Conservation (phyloP, 2,329 filamentous ascomycete genomes). For the Taxawa tesnikishii region DNA sequence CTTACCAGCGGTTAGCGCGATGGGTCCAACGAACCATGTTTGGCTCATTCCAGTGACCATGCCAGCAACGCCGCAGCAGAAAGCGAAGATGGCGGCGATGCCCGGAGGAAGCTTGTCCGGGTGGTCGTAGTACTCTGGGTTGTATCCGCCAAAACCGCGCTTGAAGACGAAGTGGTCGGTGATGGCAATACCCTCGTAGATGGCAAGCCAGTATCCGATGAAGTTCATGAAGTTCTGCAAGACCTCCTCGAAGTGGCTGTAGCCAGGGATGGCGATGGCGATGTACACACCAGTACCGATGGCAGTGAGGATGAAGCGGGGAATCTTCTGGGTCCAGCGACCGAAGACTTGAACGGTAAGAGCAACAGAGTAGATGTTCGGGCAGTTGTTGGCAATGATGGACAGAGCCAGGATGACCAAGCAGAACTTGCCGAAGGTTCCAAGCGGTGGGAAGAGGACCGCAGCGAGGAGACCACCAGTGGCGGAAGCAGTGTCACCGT, state of each 20-base stretch:
- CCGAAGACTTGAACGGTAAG: conserved; percentile 56
- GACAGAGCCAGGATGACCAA: conserved; percentile 30
- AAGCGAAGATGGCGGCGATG: conserved; percentile 50
- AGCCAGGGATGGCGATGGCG: conserved; percentile 58
- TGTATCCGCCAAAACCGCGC: conserved; percentile 48
- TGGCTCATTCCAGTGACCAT: conserved; percentile 61
- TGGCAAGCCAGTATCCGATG: conserved; percentile 59
- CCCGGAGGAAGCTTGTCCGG: conserved; percentile 47
- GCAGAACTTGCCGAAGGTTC: conserved; percentile 62
- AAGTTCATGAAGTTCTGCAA: conserved; percentile 57
- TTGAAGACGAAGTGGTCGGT: conserved; percentile 59
- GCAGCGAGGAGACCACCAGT: conserved; percentile 57
- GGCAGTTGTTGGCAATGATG: conserved; percentile 33
- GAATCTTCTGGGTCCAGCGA: conserved; percentile 45
- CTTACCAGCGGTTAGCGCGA: conserved; percentile 46
- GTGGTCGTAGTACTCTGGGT: conserved; percentile 45
- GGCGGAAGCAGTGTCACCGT: conserved; percentile 42
- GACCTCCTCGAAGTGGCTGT: conserved; percentile 49
- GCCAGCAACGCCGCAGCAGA: conserved; percentile 51
- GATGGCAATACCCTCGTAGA: conserved; percentile 56
- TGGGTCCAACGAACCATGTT: conserved; percentile 53
- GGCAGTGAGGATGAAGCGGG: conserved; percentile 56
- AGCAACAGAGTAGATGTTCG: conserved; percentile 50
- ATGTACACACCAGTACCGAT: conserved; percentile 52
- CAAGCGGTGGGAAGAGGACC: conserved; percentile 50